phyloP scores from a whole-genome alignment of 495 filamentous ascomycete genomes.

The Talaromyces thailandensis region DNA sequence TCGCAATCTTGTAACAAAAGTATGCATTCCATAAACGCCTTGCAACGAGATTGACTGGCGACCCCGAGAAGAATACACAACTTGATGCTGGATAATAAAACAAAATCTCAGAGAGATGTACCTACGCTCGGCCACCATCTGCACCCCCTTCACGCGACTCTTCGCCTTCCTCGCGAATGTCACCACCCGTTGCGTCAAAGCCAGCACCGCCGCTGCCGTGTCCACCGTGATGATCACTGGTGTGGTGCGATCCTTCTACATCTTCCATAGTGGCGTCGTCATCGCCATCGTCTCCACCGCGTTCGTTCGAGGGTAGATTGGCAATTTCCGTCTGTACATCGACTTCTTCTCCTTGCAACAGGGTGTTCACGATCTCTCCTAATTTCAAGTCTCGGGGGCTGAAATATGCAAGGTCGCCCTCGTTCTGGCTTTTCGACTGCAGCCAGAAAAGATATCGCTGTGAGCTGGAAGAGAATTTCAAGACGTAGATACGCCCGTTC shows the following conservation, averaged over 20 bases:
- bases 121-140: conserved; percentile 99
- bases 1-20: not conserved
- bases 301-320: conserved; percentile 38
- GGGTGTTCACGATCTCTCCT: conserved; percentile 71
- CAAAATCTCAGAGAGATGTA: conserved; percentile 41
- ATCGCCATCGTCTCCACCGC: conserved; percentile 39
- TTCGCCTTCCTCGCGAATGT: conserved; percentile 83
- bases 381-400: conserved; percentile 72
- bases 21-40: conserved; percentile 7
- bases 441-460: conserved; percentile 93
- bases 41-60: conserved; percentile 5
- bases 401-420: conserved; percentile 61
- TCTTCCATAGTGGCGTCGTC: conserved; percentile 83
- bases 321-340: conserved; percentile 71
- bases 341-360: conserved; percentile 86
- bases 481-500: conserved; percentile 82
- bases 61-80: not conserved
- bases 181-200: conserved; percentile 76
- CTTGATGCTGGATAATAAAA: not conserved
- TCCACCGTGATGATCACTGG: conserved; percentile 45
- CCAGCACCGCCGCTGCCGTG: conserved; percentile 68
- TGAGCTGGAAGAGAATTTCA: conserved; percentile 93
- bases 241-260: conserved; percentile 54
- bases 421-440: conserved; percentile 76
- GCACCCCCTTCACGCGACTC: conserved; percentile 83